Evolutionary conservation across 2,329 filamentous ascomycete genomes (phyloP).

Genomic region (Cercospora sp.): DNA sequence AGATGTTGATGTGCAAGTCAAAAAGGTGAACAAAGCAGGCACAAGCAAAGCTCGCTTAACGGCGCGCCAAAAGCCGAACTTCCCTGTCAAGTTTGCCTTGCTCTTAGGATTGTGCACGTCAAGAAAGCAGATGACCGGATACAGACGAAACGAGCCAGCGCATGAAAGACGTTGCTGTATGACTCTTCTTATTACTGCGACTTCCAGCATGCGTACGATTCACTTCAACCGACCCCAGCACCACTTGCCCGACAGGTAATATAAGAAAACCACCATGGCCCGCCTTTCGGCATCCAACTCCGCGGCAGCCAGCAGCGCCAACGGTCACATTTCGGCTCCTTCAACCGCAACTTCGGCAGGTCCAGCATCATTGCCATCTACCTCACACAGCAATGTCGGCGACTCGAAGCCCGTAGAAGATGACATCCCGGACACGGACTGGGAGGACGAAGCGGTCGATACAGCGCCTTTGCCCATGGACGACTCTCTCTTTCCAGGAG

Average conservation of each 20-base stretch:
- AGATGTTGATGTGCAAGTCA: not conserved
- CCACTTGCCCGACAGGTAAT: not conserved
- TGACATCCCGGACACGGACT: constrained; percentile 10
- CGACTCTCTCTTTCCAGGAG: constrained; percentile 43
- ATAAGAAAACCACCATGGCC: constrained; percentile 24
- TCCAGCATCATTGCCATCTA: not conserved
- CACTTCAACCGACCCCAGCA: not conserved
- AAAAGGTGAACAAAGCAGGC: not conserved
- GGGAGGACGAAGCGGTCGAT: constrained; percentile 17
- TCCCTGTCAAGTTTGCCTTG: constrained; percentile 7
- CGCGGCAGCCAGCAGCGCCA: constrained; percentile 19
- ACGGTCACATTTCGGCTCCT: constrained; percentile 15
- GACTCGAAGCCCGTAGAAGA: constrained; percentile 2
- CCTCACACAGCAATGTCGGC: not conserved
- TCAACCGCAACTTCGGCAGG: not conserved
- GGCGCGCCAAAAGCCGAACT: not conserved
- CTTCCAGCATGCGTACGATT: constrained; percentile 1
- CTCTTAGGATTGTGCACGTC: constrained; percentile 9
- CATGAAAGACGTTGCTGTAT: constrained; percentile 12
- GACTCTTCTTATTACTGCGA: not conserved
- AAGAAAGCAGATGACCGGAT: constrained; percentile 18
- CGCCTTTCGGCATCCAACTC: constrained; percentile 31
- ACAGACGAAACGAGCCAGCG: constrained; percentile 12
- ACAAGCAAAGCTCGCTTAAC: constrained; percentile 1
- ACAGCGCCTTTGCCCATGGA: constrained; percentile 29